Percentiles rank a stretch among this genome's conserved stretches.
These are phyloP conservation scores for Nakazawaea ishiwadae DNA, from an alignment of 805 yeast genomes.

Conservation along the genomic window DNA sequence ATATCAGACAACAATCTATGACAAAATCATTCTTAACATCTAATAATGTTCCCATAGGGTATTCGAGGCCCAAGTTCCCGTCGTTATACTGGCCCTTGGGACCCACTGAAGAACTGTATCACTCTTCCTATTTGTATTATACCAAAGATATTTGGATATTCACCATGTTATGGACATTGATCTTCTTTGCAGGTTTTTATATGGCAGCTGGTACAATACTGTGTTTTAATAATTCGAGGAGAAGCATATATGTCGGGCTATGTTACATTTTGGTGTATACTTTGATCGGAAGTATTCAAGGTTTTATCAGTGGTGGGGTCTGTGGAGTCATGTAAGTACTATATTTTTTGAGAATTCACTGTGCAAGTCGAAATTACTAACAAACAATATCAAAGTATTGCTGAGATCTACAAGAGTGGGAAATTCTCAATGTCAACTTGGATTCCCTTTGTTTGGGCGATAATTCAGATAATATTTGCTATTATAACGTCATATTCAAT, in stretches of 20 bases:
- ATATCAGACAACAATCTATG: not conserved
- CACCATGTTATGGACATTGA: slow-evolving; percentile 77
- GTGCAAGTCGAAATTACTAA: too few species aligned
- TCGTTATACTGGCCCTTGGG: slow-evolving; percentile 69
- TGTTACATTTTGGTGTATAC: slow-evolving; percentile 44
- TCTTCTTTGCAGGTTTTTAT: slow-evolving; percentile 62
- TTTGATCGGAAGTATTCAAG: slow-evolving; percentile 56
- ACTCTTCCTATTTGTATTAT: slow-evolving; percentile 59
- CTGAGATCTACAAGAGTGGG: slow-evolving; percentile 76
- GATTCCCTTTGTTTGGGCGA: slow-evolving; percentile 85
- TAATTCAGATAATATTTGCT: slow-evolving; percentile 62
- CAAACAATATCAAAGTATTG: slow-evolving; percentile 27
- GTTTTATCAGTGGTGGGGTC: slow-evolving; percentile 66
- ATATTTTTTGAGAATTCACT: too few species aligned
- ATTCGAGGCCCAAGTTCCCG: slow-evolving; percentile 75
- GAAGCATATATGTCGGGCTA: slow-evolving; percentile 27
- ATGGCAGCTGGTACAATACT: slow-evolving; percentile 62
- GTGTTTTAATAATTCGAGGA: slow-evolving; percentile 39
- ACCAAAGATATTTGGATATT: slow-evolving; percentile 74
- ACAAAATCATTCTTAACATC: slow-evolving; percentile 35
- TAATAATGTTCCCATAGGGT: slow-evolving; percentile 72
- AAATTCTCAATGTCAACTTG: slow-evolving; percentile 88
- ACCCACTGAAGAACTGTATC: slow-evolving; percentile 25
- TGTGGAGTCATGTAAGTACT: slow-evolving; percentile 60
- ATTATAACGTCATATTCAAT: slow-evolving; percentile 64